These are phyloP conservation scores for Talaromyces sp. DNA, from an alignment of 2,329 filamentous ascomycete genomes.

Conservation along the genomic window DNA sequence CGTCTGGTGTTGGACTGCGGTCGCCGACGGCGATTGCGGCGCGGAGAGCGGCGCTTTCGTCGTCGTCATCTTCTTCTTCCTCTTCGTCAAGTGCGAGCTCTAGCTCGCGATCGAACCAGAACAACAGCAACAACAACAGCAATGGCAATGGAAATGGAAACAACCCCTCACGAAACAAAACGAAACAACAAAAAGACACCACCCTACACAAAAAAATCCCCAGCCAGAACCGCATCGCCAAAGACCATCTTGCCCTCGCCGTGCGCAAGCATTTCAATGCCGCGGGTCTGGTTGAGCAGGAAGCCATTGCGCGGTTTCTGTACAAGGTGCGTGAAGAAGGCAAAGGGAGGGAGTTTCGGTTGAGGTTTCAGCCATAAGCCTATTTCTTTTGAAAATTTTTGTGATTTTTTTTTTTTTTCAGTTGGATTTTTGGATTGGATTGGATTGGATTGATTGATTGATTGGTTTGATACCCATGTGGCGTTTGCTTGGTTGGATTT, in stretches of 20 bases:
- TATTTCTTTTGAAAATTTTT: neutral
- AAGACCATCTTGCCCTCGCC: conserved; percentile 36
- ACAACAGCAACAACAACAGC: conserved; percentile 11
- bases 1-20: conserved; percentile 39
- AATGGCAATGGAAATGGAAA: conserved; percentile 1
- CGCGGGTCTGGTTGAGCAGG: conserved; percentile 41
- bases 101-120: neutral
- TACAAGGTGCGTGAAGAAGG: conserved; percentile 46
- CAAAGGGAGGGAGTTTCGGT: conserved; percentile 35
- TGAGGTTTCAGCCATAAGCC: conserved; percentile 36
- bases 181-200: neutral
- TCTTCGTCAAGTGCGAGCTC: neutral
- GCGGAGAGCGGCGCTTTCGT: conserved; percentile 21
- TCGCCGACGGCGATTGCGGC: conserved; percentile 42
- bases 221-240: conserved; percentile 36
- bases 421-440: neutral
- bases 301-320: conserved; percentile 43
- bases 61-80: neutral
- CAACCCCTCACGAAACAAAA: conserved; percentile 6
- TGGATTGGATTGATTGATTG: neutral
- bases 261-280: conserved; percentile 46
- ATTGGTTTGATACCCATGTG: neutral
- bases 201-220: conserved; percentile 16
- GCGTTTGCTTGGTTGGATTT: neutral
- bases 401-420: neutral